A percentile compares a stretch with the other conserved stretches of the same genome.
phyloP scores from a whole-genome alignment of 1,284 basidiomycete species.

The Puccinia polysora region DNA sequence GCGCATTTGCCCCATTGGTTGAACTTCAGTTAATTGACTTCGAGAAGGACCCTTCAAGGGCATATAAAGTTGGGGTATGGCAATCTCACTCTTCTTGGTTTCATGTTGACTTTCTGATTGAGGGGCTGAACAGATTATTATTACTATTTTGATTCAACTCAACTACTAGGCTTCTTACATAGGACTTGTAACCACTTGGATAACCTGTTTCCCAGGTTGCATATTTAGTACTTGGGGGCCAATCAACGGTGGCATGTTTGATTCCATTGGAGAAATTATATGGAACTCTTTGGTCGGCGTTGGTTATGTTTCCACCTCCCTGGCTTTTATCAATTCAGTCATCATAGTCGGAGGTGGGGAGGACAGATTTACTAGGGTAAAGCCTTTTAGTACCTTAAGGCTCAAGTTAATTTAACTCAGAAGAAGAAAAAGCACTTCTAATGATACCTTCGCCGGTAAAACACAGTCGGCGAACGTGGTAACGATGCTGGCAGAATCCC shows the following conservation, averaged over 20 bases:
- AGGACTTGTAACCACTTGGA: conserved; percentile 41
- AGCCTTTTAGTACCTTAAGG: too few relatives aligned
- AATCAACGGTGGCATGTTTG: conserved; percentile 25
- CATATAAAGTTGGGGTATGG: conserved; percentile 27
- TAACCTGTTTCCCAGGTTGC: conserved; percentile 39
- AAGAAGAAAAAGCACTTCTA: too few relatives aligned
- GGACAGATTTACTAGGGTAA: conserved; percentile 34
- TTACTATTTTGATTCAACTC: too few relatives aligned
- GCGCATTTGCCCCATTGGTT: background rate
- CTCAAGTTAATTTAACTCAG: too few relatives aligned
- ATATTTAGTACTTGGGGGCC: conserved; percentile 34
- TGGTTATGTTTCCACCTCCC: conserved; percentile 25
- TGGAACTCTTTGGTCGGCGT: conserved; percentile 39
- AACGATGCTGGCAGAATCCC: conserved; percentile 34
- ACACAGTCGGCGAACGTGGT: conserved; percentile 19
- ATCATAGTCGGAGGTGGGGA: conserved; percentile 35
- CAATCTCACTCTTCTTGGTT: background rate
- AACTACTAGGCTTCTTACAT: conserved; percentile 16
- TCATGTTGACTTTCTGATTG: background rate
- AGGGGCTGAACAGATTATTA: too few relatives aligned
- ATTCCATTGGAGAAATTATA: conserved; percentile 30
- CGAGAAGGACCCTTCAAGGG: conserved; percentile 40
- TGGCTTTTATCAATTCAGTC: conserved; percentile 32
- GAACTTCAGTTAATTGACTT: conserved; percentile 39
- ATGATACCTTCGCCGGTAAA: too few relatives aligned